These are phyloP conservation scores for Dionaea muscipula DNA, from an alignment of 179 eudicot species.

Conservation along the genomic window DNA sequence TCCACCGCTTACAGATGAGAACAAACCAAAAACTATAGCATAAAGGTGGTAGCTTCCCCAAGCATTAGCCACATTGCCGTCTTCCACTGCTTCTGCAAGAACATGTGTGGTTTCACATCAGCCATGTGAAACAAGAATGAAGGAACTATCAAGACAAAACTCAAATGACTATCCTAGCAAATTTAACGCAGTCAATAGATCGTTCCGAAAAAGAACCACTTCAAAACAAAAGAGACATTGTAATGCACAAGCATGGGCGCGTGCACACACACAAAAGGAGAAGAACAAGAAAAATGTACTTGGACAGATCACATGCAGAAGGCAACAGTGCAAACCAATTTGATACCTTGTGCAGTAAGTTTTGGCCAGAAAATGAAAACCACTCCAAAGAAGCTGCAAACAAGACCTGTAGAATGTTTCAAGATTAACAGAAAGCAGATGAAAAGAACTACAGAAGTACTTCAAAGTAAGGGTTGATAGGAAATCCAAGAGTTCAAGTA, in stretches of 20 bases:
- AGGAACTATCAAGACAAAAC: not conserved
- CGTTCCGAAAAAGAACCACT: too few relatives aligned
- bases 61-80: constrained; percentile 16
- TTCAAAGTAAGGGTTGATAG: not conserved
- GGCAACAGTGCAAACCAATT: constrained; percentile 18
- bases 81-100: constrained; percentile 20
- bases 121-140: constrained; percentile 1
- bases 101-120: constrained; percentile 11
- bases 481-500: too few relatives aligned
- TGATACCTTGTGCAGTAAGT: constrained; percentile 35
- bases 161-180: not conserved
- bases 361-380: constrained; percentile 38
- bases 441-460: not conserved
- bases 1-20: constrained; percentile 41
- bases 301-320: not conserved
- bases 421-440: constrained; percentile 1
- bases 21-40: constrained; percentile 31
- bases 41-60: constrained; percentile 21
- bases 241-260: too few relatives aligned
- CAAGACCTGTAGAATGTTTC: constrained; percentile 30
- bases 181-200: too few relatives aligned
- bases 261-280: too few relatives aligned
- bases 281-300: not conserved
- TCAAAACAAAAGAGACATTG: too few relatives aligned
- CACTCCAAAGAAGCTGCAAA: constrained; percentile 50